A percentile compares a stretch with the other conserved stretches of the same genome.
Evolutionary conservation across 1,139 yeast species (phyloP).

Genomic region (Scheffersomyces stambukii): DNA sequence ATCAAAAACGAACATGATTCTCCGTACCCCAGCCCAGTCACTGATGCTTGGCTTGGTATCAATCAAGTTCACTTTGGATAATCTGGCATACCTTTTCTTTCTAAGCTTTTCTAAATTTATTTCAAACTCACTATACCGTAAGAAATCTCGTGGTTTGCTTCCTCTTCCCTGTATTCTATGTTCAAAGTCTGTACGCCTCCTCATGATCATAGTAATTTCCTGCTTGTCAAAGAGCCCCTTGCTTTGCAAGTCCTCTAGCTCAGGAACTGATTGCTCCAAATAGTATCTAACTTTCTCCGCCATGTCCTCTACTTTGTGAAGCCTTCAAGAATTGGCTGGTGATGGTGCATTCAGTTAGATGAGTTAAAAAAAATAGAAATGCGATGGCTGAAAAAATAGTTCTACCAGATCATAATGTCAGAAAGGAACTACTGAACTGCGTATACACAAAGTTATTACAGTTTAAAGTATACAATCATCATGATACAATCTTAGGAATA

Average conservation of each 20-base stretch:
- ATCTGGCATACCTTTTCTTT: conserved; percentile 62
- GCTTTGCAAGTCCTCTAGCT: conserved; percentile 79
- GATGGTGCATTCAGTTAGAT: no score
- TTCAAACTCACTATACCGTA: conserved; percentile 80
- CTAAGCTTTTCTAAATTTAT: conserved; percentile 74
- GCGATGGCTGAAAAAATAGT: no score
- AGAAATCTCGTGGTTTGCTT: conserved; percentile 70
- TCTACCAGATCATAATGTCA: no score
- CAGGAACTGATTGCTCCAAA: conserved; percentile 84
- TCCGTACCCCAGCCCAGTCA: conserved; percentile 83
- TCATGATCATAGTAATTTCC: conserved; percentile 84
- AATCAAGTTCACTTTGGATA: conserved; percentile 48
- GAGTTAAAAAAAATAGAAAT: no score
- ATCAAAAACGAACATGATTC: conserved; percentile 79
- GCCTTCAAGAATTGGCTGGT: no score
- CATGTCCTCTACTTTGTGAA: conserved; percentile 47
- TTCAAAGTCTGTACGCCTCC: conserved; percentile 93
- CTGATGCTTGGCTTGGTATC: conserved; percentile 61
- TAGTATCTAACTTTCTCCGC: conserved; percentile 74
- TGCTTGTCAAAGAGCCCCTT: conserved; percentile 76
- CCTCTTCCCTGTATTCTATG: conserved; percentile 87
- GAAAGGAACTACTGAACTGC: no score
- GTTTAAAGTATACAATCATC: no score
- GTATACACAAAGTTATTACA: no score
- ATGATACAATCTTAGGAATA: no score